Evolutionary conservation across 208 protist genomes (phyloP), one percentile per base, ranked within the genome.

Genomic region (Cochliopodium minus): DNA sequence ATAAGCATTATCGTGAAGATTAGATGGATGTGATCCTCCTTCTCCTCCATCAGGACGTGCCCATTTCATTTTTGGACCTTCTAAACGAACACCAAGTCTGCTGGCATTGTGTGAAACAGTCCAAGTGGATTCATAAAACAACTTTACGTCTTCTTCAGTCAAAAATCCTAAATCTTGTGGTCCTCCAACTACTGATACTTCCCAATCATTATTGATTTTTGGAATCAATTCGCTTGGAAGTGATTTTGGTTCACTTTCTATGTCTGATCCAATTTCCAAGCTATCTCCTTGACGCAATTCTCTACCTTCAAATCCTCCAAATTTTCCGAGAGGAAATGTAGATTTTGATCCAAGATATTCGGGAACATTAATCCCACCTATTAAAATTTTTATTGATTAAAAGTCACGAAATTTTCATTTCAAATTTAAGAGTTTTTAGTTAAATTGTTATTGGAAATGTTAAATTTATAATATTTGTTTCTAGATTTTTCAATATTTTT

Each of bases 1-100:
- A 20, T 52, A 52, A 32, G 47, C 47, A 32, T 22, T 33, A 22
- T 52, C 47, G 40, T 30, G 47, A 22, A 52, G 13, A 32, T 52
- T 52, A 32, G 47, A 52, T 17, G 47, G 47, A 32, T 52, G 47
- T 20, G 15, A 33, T 17, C 47, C 47, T 22, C 47, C 47, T 22
- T 52, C 15, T 17, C 47, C 47, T 13, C 47, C 47, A 32, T 52
- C 47, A 20, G 13, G 17, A 13, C 47, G 47, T 20, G 47, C 13
- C 13, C n/a, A 52, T 20, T 52, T 52, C 15, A 32, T 20, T 20
- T 15, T 15, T 46, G 47, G 47, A 13, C 47, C 47, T 17, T 46
- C n/a, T 13, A 52, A 32, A 46, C 47, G 47, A 52, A 52, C 47
- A 13, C 47, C 47, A 13, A 52, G n/a, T 15, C 47, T 13, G 47